Base-by-base conservation (phyloP, 2,329 filamentous ascomycete species). In the Shiraia sp. region DNA sequence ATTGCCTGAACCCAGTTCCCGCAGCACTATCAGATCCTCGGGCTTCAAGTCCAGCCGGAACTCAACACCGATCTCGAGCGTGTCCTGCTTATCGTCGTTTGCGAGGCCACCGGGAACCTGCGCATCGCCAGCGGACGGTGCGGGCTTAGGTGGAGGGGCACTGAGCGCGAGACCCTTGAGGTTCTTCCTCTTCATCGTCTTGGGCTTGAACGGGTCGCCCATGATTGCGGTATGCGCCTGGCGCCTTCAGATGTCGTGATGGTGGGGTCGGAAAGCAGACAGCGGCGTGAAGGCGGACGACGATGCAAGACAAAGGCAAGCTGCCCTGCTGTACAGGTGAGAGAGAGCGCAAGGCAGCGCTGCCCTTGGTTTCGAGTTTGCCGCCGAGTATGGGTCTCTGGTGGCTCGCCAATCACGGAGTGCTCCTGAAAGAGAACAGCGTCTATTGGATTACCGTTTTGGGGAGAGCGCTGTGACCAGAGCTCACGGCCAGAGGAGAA, bases 121-220 rank as follows among this genome's bases (percentile, higher is more conserved):
- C 32, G 78, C 68, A 63, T 86, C 88, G 46, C 83, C 85, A 60
- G 90, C 87, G 32, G 88, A 86, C 22, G 88, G 85, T 39, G 82
- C 76, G 49, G 77, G 63, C 52, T 90, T 89, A 29, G 89, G 86
- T 32, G 87, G 80, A 16, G 87, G 84, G 35, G 88, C 85, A 62
- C 83, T 91, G 66, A 99, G 79, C 55, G 90, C 91, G 36, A 99
- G 85, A 26, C 91, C 92, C 76, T 97, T 97, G 72, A 95, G 87
- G 70, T 99, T 99, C 82, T 97, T 96, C 79, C 92, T 87, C 85
- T 96, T 97, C 85, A 99, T 87, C 49, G 93, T 95, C 68, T 81
- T 77, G 42, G 79, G 76, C 68, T 83, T 79, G 72, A 85, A 83
- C 40, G 74, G 72, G 24, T 85, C 80, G 52, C 78, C 76, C 78